Base-by-base conservation (phyloP, 306 rosid genomes). In the Lagenaria siceraria region DNA sequence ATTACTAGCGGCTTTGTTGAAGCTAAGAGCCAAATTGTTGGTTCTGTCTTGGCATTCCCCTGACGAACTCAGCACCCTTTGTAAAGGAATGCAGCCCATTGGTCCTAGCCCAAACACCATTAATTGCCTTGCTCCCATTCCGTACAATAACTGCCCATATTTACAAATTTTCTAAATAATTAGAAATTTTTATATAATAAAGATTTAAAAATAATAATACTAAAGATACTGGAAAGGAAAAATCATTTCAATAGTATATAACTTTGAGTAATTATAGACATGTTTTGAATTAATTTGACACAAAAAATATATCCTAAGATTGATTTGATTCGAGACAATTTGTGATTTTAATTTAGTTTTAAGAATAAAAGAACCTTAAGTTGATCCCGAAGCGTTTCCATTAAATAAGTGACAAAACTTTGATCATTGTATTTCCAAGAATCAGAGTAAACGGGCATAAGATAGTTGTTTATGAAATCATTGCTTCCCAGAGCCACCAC, bases 51-150 rank as follows among this genome's bases (percentile, higher is more conserved):
- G 80, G 74, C 99, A 95, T 43, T 53, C 80, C 53, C 96, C 93
- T 14, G 92, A 77, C 15, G 90, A 58, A 79, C 84, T 92, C 8
- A 95, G 87, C 43, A 95, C 97, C 82, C 99, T 91, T 58, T 91
- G 97, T 24, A 93, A 94, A 18, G 97, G 98, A 81, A 91, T 91
- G 83, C 96, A 93, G 8, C 98, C 98, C 98, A 91, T 90, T 65
- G 98, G 98, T 4, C 97, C 97, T 21, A 91, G 79, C 62, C 98
- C 98, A 83, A 93, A 91, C 78, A 90, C 97, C 84, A 88, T 86
- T 76, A 95, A 76, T 83, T 92, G 68, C 84, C 97, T 85, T 80
- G 90, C 99, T 43, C 99, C 99, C 80, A 85, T 80, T 13, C 89
- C 38, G 68, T 95, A 89, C 85, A 95, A 86, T n/a, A 87, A 4